phyloP scores from a whole-genome alignment of 768 basidiomycete species.

The Gloeopeniophorella convolvens region DNA sequence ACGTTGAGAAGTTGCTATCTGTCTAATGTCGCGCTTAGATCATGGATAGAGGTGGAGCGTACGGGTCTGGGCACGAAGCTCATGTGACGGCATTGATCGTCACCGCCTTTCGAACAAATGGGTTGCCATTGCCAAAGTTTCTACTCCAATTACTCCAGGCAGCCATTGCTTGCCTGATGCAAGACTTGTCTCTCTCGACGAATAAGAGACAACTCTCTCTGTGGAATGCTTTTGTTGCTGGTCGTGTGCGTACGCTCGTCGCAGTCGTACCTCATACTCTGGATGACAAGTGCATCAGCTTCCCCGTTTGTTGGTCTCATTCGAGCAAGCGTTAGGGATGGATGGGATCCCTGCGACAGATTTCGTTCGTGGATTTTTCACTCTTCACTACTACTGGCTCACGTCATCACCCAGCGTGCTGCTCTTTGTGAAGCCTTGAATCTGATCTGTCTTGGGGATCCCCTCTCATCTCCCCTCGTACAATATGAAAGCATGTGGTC shows the following conservation, averaged over 20 bases:
- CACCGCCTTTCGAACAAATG: slow-evolving; percentile 52
- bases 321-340: slow-evolving; percentile 46
- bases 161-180: slow-evolving; percentile 55
- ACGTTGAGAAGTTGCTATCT: not conserved
- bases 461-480: slow-evolving; percentile 6
- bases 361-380: slow-evolving; percentile 40
- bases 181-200: slow-evolving; percentile 34
- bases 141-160: slow-evolving; percentile 63
- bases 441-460: slow-evolving; percentile 7
- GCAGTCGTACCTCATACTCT: not conserved
- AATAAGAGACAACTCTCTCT: slow-evolving; percentile 33
- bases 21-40: not conserved
- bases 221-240: slow-evolving; percentile 69
- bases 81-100: slow-evolving; percentile 50
- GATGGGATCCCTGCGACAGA: slow-evolving; percentile 49
- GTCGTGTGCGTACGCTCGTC: slow-evolving; percentile 45
- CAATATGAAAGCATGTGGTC: slow-evolving; percentile 18
- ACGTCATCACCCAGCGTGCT: slow-evolving; percentile 8
- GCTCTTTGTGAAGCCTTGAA: slow-evolving; percentile 19
- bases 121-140: slow-evolving; percentile 57
- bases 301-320: slow-evolving; percentile 49
- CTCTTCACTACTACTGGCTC: not conserved
- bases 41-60: slow-evolving; percentile 12
- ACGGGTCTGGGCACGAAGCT: slow-evolving; percentile 20
- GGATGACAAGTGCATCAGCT: slow-evolving; percentile 36